Conservation (phyloP, 169 alveolate genomes). For the Plasmodium vivax region DNA sequence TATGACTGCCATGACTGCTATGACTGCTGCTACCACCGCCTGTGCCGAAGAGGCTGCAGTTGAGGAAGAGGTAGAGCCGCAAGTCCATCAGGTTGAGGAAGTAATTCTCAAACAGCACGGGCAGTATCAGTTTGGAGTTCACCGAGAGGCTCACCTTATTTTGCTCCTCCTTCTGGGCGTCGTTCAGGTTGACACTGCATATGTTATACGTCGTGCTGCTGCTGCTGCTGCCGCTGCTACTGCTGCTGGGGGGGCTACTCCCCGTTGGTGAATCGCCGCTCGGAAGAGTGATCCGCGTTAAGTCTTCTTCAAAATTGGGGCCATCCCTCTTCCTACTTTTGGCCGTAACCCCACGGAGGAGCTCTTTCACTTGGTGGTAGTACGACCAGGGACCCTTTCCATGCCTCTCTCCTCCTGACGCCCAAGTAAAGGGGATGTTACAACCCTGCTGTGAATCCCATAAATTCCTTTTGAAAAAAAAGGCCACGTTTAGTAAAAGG, state of each 20-base stretch:
- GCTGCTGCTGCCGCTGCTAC: neutral
- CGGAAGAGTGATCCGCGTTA: neutral
- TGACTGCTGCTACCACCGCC: neutral
- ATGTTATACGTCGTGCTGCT: neutral
- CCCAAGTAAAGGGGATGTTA: neutral
- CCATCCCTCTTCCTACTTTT: neutral
- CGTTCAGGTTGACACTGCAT: constrained; percentile 47
- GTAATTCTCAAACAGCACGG: constrained; percentile 37
- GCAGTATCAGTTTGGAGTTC: constrained; percentile 38
- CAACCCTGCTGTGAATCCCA: constrained; percentile 28
- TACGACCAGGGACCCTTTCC: neutral
- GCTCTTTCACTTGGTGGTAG: neutral
- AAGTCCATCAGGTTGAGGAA: constrained; percentile 47
- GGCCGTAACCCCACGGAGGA: neutral
- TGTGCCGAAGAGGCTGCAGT: constrained; percentile 17
- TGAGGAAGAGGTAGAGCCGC: constrained; percentile 46
- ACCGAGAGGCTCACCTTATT: constrained; percentile 14
- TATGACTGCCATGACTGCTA: too few species aligned
- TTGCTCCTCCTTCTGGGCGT: constrained; percentile 23
- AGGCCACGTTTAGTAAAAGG: constrained; percentile 36
- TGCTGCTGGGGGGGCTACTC: neutral
- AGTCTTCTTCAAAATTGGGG: constrained; percentile 10
- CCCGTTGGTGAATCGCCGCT: neutral
- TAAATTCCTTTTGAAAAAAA: constrained; percentile 30
- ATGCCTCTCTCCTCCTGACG: neutral